phyloP scores from a whole-genome alignment of 352 stramenopile species.

The Phytophthora cactorum region DNA sequence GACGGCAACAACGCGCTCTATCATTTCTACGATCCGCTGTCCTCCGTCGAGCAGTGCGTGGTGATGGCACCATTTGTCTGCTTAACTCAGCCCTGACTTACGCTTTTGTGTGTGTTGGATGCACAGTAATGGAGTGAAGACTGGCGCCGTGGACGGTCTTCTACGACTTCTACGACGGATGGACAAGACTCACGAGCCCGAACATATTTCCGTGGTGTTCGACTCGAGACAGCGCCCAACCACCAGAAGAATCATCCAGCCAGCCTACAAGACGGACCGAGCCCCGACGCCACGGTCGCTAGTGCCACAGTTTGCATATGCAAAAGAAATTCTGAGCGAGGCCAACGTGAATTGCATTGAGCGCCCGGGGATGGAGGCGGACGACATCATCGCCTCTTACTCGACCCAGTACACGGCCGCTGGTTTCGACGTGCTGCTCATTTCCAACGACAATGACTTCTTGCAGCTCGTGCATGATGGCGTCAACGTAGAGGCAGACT shows the following conservation, averaged over 20 bases:
- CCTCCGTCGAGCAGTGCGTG: slow-evolving; percentile 40
- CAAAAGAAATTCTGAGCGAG: slow-evolving; percentile 32
- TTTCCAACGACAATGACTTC: slow-evolving; percentile 81
- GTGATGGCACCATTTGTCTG: background rate
- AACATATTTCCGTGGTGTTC: slow-evolving; percentile 69
- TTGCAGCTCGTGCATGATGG: slow-evolving; percentile 57
- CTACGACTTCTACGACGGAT: slow-evolving; percentile 51
- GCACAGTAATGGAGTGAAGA: slow-evolving; percentile 42
- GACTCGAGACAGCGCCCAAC: slow-evolving; percentile 57
- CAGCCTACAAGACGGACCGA: slow-evolving; percentile 57
- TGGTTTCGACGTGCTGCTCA: slow-evolving; percentile 65
- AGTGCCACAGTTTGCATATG: slow-evolving; percentile 49
- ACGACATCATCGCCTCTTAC: slow-evolving; percentile 78
- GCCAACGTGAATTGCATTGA: slow-evolving; percentile 59
- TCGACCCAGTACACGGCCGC: slow-evolving; percentile 40
- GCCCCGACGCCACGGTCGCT: slow-evolving; percentile 47
- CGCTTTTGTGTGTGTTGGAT: background rate
- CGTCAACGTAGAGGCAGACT: background rate
- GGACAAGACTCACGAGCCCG: slow-evolving; percentile 50
- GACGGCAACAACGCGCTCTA: slow-evolving; percentile 75
- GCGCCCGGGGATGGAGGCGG: slow-evolving; percentile 57
- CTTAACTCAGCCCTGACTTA: background rate
- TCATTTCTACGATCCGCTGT: slow-evolving; percentile 61
- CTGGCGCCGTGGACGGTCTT: slow-evolving; percentile 53
- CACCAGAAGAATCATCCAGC: slow-evolving; percentile 52